These are phyloP conservation scores for Bretziella fagacearum DNA, from an alignment of 2,329 filamentous ascomycete genomes.

Conservation along the genomic window DNA sequence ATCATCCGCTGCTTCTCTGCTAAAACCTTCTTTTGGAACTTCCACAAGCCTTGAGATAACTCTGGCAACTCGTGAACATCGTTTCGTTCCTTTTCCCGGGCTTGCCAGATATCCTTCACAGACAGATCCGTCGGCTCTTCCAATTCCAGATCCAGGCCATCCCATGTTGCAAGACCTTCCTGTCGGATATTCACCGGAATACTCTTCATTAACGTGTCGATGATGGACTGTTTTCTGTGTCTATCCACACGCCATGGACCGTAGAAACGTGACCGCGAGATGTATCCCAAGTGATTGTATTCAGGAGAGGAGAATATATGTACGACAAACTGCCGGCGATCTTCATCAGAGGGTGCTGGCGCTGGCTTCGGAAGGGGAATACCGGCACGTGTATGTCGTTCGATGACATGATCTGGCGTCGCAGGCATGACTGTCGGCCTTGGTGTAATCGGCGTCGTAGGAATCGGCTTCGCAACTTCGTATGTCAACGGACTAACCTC, in stretches of 20 bases:
- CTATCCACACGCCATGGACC: conserved; percentile 26
- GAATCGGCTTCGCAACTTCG: conserved; percentile 20
- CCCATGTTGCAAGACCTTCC: conserved; percentile 30
- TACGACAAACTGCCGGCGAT: conserved; percentile 26
- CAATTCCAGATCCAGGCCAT: conserved; percentile 18
- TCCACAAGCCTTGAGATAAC: conserved; percentile 1
- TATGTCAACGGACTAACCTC: conserved; percentile 31
- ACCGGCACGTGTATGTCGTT: conserved; percentile 16
- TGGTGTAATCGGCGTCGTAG: neutral
- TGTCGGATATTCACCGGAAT: conserved; percentile 25
- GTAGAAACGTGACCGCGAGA: conserved; percentile 24
- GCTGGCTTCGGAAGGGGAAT: conserved; percentile 20
- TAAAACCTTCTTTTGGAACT: neutral
- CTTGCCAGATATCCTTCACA: conserved; percentile 5
- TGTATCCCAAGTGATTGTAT: conserved; percentile 26
- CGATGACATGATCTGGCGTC: conserved; percentile 7
- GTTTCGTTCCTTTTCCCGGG: neutral
- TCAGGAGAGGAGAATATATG: conserved; percentile 24
- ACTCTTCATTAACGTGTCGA: conserved; percentile 23
- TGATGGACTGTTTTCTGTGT: conserved; percentile 22
- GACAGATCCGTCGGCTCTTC: conserved; percentile 12
- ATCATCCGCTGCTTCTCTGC: neutral
- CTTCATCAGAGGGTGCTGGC: conserved; percentile 2
- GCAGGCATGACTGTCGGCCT: conserved; percentile 12
- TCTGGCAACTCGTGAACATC: conserved; percentile 2